phyloP scores from a whole-genome alignment of 257 asterid species.

The Solanum bukasovii region DNA sequence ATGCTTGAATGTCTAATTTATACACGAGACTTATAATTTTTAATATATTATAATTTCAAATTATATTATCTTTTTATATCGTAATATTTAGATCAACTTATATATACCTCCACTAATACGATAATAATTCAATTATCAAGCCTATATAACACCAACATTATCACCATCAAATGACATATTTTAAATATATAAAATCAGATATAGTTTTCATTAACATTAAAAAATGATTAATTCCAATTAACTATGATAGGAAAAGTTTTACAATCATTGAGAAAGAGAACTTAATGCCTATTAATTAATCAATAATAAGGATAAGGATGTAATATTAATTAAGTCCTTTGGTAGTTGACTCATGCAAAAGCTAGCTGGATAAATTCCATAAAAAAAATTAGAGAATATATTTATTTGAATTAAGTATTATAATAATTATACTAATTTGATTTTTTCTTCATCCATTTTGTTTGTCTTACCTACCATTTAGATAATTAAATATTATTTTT shows the following conservation, averaged over 20 bases:
- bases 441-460: background rate
- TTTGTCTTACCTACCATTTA: background rate
- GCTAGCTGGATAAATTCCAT: background rate
- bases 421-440: too few relatives aligned
- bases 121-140: background rate
- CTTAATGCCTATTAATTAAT: background rate
- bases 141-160: background rate
- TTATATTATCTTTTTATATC: background rate
- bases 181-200: background rate
- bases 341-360: background rate
- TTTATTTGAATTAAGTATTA: background rate
- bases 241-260: background rate
- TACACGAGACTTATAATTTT: background rate
- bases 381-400: background rate
- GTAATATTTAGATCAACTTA: background rate
- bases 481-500: background rate
- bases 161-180: background rate
- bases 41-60: background rate
- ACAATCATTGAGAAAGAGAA: background rate
- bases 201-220: background rate
- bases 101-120: accelerated
- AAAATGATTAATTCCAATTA: background rate
- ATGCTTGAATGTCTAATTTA: background rate
- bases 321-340: background rate
- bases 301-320: background rate